These are phyloP conservation scores for Fusarium sp. DNA, from an alignment of 2,329 filamentous ascomycete species.

Conservation along the genomic window DNA sequence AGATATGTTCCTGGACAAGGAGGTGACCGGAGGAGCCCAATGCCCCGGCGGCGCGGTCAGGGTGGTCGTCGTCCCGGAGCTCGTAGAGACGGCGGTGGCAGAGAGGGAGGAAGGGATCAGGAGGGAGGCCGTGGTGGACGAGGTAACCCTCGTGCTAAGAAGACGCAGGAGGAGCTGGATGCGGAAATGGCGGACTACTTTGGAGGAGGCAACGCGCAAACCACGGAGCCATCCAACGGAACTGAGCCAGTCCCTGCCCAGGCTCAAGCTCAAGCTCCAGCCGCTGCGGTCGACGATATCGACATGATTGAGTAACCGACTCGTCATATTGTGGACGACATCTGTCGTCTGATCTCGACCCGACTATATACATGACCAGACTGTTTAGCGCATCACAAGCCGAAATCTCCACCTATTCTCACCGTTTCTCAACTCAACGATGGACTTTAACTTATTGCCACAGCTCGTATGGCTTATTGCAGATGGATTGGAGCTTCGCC, in stretches of 20 bases:
- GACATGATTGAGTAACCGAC: conserved; percentile 71
- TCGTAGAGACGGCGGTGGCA: conserved; percentile 44
- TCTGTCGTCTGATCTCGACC: conserved; percentile 22
- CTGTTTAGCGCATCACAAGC: conserved; percentile 33
- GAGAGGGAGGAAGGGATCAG: conserved; percentile 46
- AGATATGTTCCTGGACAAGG: conserved; percentile 74
- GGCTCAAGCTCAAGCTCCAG: conserved; percentile 39
- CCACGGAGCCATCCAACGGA: conserved; percentile 44
- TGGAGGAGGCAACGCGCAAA: conserved; percentile 55
- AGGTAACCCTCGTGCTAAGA: conserved; percentile 68
- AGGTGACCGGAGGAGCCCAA: conserved; percentile 66
- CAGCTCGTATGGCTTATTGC: not conserved
- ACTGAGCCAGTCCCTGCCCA: conserved; percentile 44
- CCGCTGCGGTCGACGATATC: conserved; percentile 61
- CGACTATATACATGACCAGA: conserved; percentile 40
- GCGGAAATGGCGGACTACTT: conserved; percentile 98
- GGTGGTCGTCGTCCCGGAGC: conserved; percentile 61
- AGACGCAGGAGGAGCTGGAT: conserved; percentile 91
- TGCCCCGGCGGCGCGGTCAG: conserved; percentile 56
- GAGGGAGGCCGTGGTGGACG: conserved; percentile 52
- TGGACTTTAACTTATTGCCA: conserved; percentile 4
- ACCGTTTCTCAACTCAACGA: conserved; percentile 11
- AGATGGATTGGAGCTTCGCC: not conserved
- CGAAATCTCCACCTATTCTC: conserved; percentile 31
- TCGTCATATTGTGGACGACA: conserved; percentile 18